Conservation (phyloP, 139 green algal species). For the Eudorina sp. region DNA sequence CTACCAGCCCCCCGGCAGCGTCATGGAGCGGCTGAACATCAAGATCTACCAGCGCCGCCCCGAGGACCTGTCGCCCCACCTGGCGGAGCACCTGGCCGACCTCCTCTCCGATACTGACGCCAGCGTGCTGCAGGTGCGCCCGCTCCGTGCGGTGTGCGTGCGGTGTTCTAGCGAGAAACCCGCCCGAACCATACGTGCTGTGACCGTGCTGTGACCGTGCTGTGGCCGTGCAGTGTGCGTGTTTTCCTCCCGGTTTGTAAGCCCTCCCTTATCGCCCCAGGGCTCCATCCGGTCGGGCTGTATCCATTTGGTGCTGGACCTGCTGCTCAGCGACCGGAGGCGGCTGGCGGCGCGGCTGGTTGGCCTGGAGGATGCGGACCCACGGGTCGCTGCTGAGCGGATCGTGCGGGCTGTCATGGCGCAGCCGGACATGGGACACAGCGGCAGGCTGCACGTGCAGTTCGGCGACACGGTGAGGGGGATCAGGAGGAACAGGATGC, state of each 20-base stretch:
- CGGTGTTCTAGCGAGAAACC: too few relatives aligned
- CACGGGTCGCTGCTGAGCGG: not conserved
- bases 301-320: slow-evolving; percentile 19
- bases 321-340: not conserved
- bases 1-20: slow-evolving; percentile 24
- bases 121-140: slow-evolving; percentile 27
- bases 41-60: slow-evolving; percentile 34
- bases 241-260: too few relatives aligned
- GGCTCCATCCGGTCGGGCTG: slow-evolving; percentile 39
- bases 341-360: not conserved
- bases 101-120: not conserved
- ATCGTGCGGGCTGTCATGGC: not conserved
- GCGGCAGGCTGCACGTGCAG: not conserved
- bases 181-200: too few relatives aligned
- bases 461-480: not conserved
- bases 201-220: too few relatives aligned
- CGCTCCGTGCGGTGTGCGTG: too few relatives aligned
- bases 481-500: too few relatives aligned
- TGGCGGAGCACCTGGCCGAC: slow-evolving; percentile 26
- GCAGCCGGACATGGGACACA: too few relatives aligned
- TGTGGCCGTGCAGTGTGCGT: too few relatives aligned
- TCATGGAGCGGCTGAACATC: slow-evolving; percentile 55
- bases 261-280: not conserved
- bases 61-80: slow-evolving; percentile 14
- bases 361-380: not conserved